These are phyloP conservation scores for Penicillium griseofulvum DNA, from an alignment of 2,329 filamentous ascomycete genomes.

Conservation along the genomic window DNA sequence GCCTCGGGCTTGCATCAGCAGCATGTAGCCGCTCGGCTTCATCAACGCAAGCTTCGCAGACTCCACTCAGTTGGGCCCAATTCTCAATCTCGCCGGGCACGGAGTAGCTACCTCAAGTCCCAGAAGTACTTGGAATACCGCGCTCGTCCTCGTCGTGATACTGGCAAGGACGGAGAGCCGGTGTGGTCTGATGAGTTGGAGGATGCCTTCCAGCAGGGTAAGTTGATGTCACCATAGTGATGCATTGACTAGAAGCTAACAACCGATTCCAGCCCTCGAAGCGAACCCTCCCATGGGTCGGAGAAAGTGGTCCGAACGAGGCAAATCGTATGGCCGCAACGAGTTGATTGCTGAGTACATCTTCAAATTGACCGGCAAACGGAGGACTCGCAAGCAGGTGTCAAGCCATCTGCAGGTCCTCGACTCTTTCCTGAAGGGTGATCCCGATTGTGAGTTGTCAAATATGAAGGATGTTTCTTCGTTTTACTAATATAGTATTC, in stretches of 20 bases:
- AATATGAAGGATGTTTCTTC: background rate
- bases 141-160: conserved; percentile 43
- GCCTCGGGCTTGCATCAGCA: conserved; percentile 26
- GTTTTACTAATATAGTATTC: background rate
- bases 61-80: conserved; percentile 35
- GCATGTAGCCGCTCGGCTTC: conserved; percentile 30
- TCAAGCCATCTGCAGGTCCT: conserved; percentile 65
- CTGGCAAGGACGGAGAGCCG: conserved; percentile 43
- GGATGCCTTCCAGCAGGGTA: conserved; percentile 50
- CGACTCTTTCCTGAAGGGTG: conserved; percentile 54
- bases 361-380: conserved; percentile 52
- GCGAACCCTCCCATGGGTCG: conserved; percentile 59
- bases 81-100: conserved; percentile 26
- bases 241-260: conserved; percentile 12
- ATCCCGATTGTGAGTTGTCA: conserved; percentile 50
- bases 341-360: conserved; percentile 62
- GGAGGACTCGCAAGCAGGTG: conserved; percentile 57
- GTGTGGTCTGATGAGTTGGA: conserved; percentile 49
- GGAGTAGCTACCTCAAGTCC: conserved; percentile 39
- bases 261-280: conserved; percentile 45
- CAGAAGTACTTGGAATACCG: conserved; percentile 47
- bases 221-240: conserved; percentile 4
- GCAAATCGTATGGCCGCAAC: conserved; percentile 58
- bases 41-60: conserved; percentile 36
- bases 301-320: conserved; percentile 52